A percentile compares a stretch with the other conserved stretches of the same genome.
phyloP scores from a whole-genome alignment of 257 asterid species.

The Misopates orontium region DNA sequence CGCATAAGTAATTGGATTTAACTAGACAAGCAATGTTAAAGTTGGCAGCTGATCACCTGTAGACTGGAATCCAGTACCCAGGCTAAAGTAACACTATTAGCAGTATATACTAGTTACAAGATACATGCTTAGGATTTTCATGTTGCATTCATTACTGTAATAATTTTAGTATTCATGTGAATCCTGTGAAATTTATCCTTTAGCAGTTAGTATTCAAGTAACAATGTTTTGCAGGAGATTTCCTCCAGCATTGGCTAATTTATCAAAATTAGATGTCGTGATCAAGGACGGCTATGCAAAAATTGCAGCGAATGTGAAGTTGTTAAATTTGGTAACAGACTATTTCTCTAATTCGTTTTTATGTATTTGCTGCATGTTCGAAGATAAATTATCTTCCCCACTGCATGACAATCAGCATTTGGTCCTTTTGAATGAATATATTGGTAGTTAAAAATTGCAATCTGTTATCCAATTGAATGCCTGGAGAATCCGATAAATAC shows the following conservation, averaged over 20 bases:
- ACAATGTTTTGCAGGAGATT: constrained; percentile 53
- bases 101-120: not conserved
- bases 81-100: not conserved
- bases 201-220: constrained; percentile 6
- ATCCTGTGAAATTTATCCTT: too few relatives aligned
- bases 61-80: not conserved
- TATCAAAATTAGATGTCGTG: constrained; percentile 69
- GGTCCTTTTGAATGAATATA: not conserved
- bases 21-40: not conserved
- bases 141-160: not conserved
- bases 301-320: constrained; percentile 61
- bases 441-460: not conserved
- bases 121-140: not conserved
- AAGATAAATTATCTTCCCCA: constrained; percentile 9
- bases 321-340: constrained; percentile 66
- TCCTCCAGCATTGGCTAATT: constrained; percentile 69
- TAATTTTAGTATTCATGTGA: too few relatives aligned
- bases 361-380: not conserved
- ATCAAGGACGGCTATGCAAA: constrained; percentile 79
- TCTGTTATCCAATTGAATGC: not conserved
- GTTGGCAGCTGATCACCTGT: not conserved
- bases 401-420: not conserved
- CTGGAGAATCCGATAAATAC: not conserved
- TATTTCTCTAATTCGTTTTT: not conserved
- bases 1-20: not conserved